Percentiles rank a stretch among this genome's conserved stretches.
These are phyloP conservation scores for Fusarium globosum DNA, from an alignment of 2,329 filamentous ascomycete species.

Conservation along the genomic window DNA sequence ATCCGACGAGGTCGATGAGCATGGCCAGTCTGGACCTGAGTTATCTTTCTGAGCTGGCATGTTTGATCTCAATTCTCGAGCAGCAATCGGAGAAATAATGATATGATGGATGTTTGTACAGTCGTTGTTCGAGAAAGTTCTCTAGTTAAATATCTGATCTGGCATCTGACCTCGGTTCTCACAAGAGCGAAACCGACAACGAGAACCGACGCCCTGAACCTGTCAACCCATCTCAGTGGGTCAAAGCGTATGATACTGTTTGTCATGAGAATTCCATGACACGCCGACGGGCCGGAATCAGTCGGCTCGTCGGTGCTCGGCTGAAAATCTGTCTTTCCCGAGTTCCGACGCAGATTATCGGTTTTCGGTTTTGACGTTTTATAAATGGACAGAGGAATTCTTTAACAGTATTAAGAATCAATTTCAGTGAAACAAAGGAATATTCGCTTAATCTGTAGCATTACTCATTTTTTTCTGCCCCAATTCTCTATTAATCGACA, in stretches of 20 bases:
- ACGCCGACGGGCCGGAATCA: slow-evolving; percentile 3
- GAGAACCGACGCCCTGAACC: neutral
- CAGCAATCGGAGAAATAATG: rapidly evolving
- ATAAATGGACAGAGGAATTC: slow-evolving; percentile 1
- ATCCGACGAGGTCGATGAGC: slow-evolving; percentile 8
- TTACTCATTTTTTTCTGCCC: rapidly evolving
- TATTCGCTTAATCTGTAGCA: rapidly evolving
- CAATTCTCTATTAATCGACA: neutral
- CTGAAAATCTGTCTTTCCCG: slow-evolving; percentile 11
- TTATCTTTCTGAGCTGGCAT: neutral
- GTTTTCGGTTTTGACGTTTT: slow-evolving; percentile 20
- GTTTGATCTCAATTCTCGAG: rapidly evolving
- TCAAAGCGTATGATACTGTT: neutral
- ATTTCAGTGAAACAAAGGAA: rapidly evolving
- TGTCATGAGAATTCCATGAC: neutral
- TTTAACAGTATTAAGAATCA: rapidly evolving
- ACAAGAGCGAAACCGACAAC: neutral
- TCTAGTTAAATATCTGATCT: slow-evolving; percentile 3
- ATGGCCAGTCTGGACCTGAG: neutral
- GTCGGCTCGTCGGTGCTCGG: slow-evolving; percentile 18
- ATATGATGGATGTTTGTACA: neutral
- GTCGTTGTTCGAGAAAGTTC: neutral
- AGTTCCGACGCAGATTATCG: slow-evolving; percentile 18
- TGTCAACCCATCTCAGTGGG: neutral
- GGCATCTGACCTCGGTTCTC: neutral